These are phyloP conservation scores for Heliophila coronopifolia DNA, from an alignment of 441 rosid species.

Conservation along the genomic window DNA sequence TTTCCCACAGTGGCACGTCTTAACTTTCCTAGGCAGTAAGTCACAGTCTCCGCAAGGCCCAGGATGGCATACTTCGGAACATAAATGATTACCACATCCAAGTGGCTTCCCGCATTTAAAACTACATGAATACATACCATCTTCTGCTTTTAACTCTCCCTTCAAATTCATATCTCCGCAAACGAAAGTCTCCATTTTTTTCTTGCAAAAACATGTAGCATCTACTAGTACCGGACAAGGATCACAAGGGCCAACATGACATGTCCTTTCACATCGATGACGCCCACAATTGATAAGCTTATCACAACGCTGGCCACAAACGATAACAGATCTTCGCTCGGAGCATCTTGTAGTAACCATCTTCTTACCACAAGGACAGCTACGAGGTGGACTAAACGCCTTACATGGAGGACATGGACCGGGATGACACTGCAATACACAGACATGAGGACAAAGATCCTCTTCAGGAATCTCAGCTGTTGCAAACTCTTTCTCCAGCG, in stretches of 20 bases:
- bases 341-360: constrained; percentile 78
- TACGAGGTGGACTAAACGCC: constrained; percentile 81
- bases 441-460: constrained; percentile 78
- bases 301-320: constrained; percentile 77
- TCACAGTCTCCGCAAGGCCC: constrained; percentile 78
- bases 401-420: constrained; percentile 99
- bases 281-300: constrained; percentile 77
- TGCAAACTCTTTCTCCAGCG: constrained; percentile 53
- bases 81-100: constrained; percentile 67
- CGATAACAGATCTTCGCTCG: constrained; percentile 62
- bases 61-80: constrained; percentile 71
- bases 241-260: constrained; percentile 87
- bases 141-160: constrained; percentile 66
- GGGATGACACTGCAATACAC: constrained; percentile 97
- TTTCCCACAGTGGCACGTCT: constrained; percentile 82
- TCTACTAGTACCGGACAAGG: constrained; percentile 59
- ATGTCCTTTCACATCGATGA: constrained; percentile 58
- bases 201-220: constrained; percentile 89
- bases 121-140: constrained; percentile 74
- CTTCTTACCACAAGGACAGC: constrained; percentile 92
- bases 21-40: constrained; percentile 60
- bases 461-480: constrained; percentile 38
- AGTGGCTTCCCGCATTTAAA: constrained; percentile 57
- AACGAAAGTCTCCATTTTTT: constrained; percentile 56
- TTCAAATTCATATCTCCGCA: constrained; percentile 81